Base-by-base conservation (phyloP, 192 early-diverging fungal species). In the Obelidium mucronatum region DNA sequence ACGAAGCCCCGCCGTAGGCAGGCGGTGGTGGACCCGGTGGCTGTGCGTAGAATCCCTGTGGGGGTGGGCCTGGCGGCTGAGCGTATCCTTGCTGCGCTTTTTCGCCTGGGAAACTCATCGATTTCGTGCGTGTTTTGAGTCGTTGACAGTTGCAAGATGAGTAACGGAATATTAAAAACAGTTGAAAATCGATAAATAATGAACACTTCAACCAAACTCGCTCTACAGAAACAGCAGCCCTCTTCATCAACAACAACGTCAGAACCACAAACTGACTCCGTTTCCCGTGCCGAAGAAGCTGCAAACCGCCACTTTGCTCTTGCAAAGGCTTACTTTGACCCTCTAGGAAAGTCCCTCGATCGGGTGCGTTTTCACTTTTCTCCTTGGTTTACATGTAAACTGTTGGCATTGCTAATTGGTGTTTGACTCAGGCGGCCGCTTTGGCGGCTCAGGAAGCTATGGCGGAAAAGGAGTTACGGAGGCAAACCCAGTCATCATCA, bases 21-120 rank as follows among this genome's bases (percentile, higher is more conserved):
- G 58, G n/a, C 2, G 58, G 58, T 31, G 58, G 58, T 60, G 58
- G 58, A 28, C 15, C 58, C 1, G 17, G 2, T 60, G 58, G 58
- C 33, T 24, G 58, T 31, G 58, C 58, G 24, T 31, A 60, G 15
- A 11, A 17, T 15, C 19, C 19, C 19, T 6, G 44, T 24, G 58
- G 58, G 26, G 58, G 58, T 60, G 58, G 58, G 26, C 26, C 58
- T 60, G 26, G 26, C 30, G 58, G 58, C 26, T 60, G 58, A 11
- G 58, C 4, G 58, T 60, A 53, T 24, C 24, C 19, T 24, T 17
- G 52, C 24, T 53, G n/a, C n/a, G 52, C 52, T 53, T 17, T 53
- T 53, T 17, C 52, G 19, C 19, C 24, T 53, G 52, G 1, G 19
- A n/a, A 24, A 60, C 33, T 60, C 44, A 48, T 48, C 11, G 24